Base-by-base conservation (phyloP, 768 basidiomycete species). In the Naematelia encephala region DNA sequence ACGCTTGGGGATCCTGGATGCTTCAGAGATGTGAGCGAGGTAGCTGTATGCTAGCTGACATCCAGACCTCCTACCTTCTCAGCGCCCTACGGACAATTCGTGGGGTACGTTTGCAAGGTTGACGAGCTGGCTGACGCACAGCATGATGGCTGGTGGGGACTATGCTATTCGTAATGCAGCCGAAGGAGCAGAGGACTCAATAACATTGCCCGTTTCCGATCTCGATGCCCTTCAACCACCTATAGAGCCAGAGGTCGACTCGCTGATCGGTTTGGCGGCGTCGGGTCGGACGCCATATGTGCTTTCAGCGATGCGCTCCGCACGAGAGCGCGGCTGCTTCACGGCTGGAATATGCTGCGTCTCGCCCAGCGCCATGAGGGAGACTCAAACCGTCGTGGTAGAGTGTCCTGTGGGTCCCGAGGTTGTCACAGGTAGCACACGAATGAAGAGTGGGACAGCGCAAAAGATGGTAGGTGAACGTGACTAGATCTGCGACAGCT, bases 341-440 rank as follows among this genome's bases (percentile, higher is more conserved):
- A 43, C 39, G 19, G 57, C 34, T 21, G 57, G 57, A 5, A 43
- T 58, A 12, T n/a, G 27, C 43, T 58, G 57, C 27, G 28, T 30
- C 2, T 14, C 19, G 10, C 54, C 39, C 16, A 57, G 56, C 28
- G 56, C 54, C 16, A 22, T 56, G 39, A 19, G 47, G 14, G 47
- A 57, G 30, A 23, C 44, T n/a, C n/a, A n/a, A n/a, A 23, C n/a
- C n/a, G n/a, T 46, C 4, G 56, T 57, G 26, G 56, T 57, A 12
- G 56, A 57, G 27, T 57, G 56, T 50, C 14, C 42, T 5, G 56
- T 57, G 13, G 56, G 56, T 11, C 16, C 23, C 12, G 56, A 57
- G 47, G 56, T 50, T 12, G 56, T 57, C 48, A 57, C 56, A 19
- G 56, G 56, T n/a, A 57, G 56, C 22, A 57, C 56, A 22, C 26